Evolutionary conservation across 2,329 filamentous ascomycete species (phyloP).

Genomic region (Calycina herbarum): DNA sequence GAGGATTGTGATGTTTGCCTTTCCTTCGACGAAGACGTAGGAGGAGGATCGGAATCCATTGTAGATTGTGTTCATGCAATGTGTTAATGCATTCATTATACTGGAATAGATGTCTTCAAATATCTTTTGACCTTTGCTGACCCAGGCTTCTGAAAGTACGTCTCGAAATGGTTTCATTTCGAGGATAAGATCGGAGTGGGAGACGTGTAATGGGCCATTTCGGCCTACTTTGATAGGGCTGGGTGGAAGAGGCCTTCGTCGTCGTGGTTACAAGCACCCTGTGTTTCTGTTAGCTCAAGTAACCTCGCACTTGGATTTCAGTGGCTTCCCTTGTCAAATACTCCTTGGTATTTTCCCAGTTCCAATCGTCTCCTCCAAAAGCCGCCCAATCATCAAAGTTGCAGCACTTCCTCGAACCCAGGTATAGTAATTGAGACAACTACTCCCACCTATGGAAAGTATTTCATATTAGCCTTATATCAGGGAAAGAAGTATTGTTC

Average conservation of each 20-base stretch:
- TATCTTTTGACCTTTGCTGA: conserved; percentile 49
- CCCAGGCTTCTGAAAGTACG: conserved; percentile 52
- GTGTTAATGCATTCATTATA: conserved; percentile 52
- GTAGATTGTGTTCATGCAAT: conserved; percentile 58
- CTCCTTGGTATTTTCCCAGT: conserved; percentile 50
- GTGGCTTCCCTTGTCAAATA: conserved; percentile 50
- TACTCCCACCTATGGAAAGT: conserved; percentile 40
- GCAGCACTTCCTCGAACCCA: conserved; percentile 59
- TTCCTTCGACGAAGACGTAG: conserved; percentile 51
- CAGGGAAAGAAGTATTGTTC: not conserved
- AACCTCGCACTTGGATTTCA: not conserved
- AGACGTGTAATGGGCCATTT: conserved; percentile 53
- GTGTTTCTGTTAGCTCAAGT: not conserved
- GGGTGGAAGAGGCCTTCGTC: conserved; percentile 47
- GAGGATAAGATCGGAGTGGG: conserved; percentile 54
- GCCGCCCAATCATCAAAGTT: conserved; percentile 55
- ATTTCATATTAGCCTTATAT: not conserved
- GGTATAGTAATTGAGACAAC: conserved; percentile 65
- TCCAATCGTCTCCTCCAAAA: conserved; percentile 53
- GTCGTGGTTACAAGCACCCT: conserved; percentile 56
- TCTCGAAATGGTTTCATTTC: conserved; percentile 54
- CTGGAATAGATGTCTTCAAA: conserved; percentile 58
- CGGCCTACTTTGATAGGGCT: conserved; percentile 50
- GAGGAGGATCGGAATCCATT: conserved; percentile 53
- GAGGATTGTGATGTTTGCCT: conserved; percentile 56